Conservation (phyloP, 805 yeast genomes). For the Wickerhamomyces rabaulensis region DNA sequence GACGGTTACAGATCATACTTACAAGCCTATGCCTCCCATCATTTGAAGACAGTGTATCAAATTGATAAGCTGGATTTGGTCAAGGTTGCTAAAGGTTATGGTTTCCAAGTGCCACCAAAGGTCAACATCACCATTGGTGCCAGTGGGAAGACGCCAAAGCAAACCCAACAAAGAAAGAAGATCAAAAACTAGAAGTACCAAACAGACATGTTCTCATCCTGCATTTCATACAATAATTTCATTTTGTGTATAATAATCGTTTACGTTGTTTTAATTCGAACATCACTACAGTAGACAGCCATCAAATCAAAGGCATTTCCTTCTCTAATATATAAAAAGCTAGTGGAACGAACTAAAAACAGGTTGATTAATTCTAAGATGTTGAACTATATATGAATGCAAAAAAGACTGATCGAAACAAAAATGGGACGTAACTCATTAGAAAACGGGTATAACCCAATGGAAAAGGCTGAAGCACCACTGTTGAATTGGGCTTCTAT, state of each 20-base stretch:
- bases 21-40: conserved; percentile 97
- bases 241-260: neutral
- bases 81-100: conserved; percentile 93
- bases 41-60: conserved; percentile 92
- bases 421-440: neutral
- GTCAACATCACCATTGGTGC: conserved; percentile 96
- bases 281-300: neutral
- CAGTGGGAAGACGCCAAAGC: conserved; percentile 58
- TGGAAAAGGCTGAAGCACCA: neutral
- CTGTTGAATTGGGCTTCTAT: neutral
- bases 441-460: neutral
- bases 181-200: conserved; percentile 7
- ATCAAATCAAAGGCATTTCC: too few relatives aligned
- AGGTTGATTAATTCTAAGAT: conserved; percentile 1
- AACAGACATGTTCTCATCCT: neutral
- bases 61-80: conserved; percentile 91
- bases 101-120: conserved; percentile 93
- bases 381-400: conserved; percentile 4
- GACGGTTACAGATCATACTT: conserved; percentile 96
- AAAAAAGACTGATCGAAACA: neutral
- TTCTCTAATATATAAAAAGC: too few relatives aligned
- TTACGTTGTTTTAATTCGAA: neutral
- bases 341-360: neutral
- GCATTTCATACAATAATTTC: neutral
- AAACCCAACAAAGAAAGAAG: conserved; percentile 14